phyloP scores from a whole-genome alignment of 495 filamentous ascomycete genomes.

The Aspergillus cristatus region DNA sequence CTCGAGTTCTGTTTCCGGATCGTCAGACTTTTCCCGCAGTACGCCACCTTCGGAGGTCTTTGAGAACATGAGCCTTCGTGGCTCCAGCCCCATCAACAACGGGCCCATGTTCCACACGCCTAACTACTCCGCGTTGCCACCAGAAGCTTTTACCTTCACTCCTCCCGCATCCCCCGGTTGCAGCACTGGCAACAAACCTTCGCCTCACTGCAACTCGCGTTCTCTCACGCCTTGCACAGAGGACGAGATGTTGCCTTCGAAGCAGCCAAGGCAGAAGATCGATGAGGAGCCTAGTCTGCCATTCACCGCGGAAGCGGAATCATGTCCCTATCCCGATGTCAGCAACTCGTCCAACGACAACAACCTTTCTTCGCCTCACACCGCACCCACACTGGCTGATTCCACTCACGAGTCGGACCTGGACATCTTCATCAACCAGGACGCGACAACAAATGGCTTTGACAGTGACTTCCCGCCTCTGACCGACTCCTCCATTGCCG shows the following conservation, averaged over 20 bases:
- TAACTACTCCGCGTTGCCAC: constrained; percentile 29
- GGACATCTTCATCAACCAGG: constrained; percentile 38
- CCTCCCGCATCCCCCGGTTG: constrained; percentile 40
- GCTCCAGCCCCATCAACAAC: constrained; percentile 32
- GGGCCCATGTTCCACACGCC: constrained; percentile 30
- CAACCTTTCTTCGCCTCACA: constrained; percentile 30
- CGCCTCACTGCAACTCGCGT: constrained; percentile 36
- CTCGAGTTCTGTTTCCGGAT: constrained; percentile 20
- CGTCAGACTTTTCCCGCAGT: constrained; percentile 20
- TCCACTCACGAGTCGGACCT: constrained; percentile 34
- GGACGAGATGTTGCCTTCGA: constrained; percentile 28
- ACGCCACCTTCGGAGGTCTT: constrained; percentile 27
- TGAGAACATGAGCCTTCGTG: constrained; percentile 38
- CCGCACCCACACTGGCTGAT: constrained; percentile 31
- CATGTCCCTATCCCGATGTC: constrained; percentile 25
- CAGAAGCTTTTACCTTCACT: constrained; percentile 35
- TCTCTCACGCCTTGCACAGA: constrained; percentile 36
- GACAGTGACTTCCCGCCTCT: constrained; percentile 26
- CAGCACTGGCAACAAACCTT: constrained; percentile 34
- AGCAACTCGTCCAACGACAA: constrained; percentile 18
- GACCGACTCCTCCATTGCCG: constrained; percentile 17
- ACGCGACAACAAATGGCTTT: constrained; percentile 20
- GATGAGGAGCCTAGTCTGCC: constrained; percentile 16
- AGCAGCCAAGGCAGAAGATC: constrained; percentile 13
- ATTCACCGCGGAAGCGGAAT: constrained; percentile 17